Base-by-base conservation (phyloP, 1,284 basidiomycete species). In the Apiotrichum veenhuisii region DNA sequence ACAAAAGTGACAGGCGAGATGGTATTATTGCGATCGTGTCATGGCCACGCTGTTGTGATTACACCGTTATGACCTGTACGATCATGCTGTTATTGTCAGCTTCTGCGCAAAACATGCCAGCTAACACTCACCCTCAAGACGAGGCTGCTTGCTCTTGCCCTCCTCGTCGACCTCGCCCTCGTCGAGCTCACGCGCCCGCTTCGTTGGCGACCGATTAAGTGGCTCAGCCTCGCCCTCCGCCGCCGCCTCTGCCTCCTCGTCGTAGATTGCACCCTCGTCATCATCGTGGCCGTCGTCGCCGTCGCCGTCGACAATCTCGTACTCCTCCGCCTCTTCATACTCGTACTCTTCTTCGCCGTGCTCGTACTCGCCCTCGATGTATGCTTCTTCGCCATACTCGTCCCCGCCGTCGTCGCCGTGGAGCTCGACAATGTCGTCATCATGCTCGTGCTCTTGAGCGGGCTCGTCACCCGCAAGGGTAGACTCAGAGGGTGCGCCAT, bases 91-190 rank as follows among this genome's bases (percentile, higher is more conserved):
- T n/a, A 20, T 2, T 11, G 40, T 50, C 49, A 42, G 40, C 5
- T 2, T 14, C 9, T 14, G 20, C 18, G 5, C 5, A 18, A 5
- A 8, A 2, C 12, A 17, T 22, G 5, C n/a, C n/a, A n/a, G n/a
- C n/a, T n/a, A n/a, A n/a, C n/a, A 56, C 59, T 51, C 49, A 61
- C 59, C 48, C n/a, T 61, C 55, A 10, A 57, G 25, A 10, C 55
- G 46, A 5, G 52, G 53, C 47, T 50, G 34, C 55, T 61, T 61
- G 18, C 51, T 52, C 34, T 40, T 46, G 2, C 20, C n/a, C 2
- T 46, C 54, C 10, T 59, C 55, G 30, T 30, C 30, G 7, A 12
- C 30, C 17, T 25, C 52, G 11, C 47, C 54, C 14, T 38, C 55
- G 18, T 51, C 58, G 20, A 51, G 40, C 12, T 54, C 52, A 25